Base-by-base conservation (phyloP, 2,329 filamentous ascomycete genomes). In the Colletotrichum gloeosporioides region DNA sequence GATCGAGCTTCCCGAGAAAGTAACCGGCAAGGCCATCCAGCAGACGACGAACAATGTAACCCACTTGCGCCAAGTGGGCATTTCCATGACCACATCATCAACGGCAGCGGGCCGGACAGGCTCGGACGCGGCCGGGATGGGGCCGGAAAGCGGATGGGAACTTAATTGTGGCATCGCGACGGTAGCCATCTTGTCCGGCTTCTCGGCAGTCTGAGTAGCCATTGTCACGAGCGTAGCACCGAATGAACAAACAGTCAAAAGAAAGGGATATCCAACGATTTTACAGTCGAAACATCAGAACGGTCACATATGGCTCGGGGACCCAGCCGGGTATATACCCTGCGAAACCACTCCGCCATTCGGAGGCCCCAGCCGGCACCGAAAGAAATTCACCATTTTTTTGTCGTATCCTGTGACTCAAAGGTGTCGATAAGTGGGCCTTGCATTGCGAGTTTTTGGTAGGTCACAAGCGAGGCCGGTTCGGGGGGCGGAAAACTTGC, bases 1-100 rank as follows among this genome's bases (percentile, higher is more conserved):
- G 16, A 96, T 92, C 2, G 93, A 93, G 0, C 94, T 96, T 34
- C 92, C 94, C 0, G 93, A 93, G 80, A 98, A 98, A 3, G 94
- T 94, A 76, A 95, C 92, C 66, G 94, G 91, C 75, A 81, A 62
- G 6, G 79, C 77, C 77, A 79, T 79, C 79, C 78, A 81, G 73
- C 78, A 79, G 18, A 78, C 75, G 2, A 75, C 71, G 22, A 77
- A 77, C 9, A 81, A 69, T 4, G 77, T 78, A 10, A 79, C 62
- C 66, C 77, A 78, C 36, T 78, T 78, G 9, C 77, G 73, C 77
- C 78, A 78, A 8, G 68, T 25, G 29, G 78, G 67, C 67, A 79
- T 76, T 31, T 79, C 69, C 66, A 78, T 62, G 29, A 72, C 76
- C 6, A 32, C 67, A 18, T 82, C 81, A 77, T 79, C 79, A 69